These are phyloP conservation scores for Salvia sclarea DNA, from an alignment of 305 asterid species.

Conservation along the genomic window DNA sequence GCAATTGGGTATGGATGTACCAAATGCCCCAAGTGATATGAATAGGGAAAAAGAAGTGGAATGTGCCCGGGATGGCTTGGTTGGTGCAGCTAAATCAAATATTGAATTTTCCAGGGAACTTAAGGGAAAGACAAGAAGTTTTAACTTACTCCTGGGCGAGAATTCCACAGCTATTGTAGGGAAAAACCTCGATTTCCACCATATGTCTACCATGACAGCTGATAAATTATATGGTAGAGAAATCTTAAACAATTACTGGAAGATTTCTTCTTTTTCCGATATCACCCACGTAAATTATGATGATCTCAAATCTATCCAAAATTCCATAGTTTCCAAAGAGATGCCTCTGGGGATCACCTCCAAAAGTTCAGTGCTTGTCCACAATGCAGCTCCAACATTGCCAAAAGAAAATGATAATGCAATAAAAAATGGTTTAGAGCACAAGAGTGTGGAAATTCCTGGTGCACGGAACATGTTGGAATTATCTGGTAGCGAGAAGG, in stretches of 20 bases:
- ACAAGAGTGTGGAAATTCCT: slow-evolving; percentile 38
- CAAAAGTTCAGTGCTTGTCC: slow-evolving; percentile 35
- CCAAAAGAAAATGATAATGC: slow-evolving; percentile 27
- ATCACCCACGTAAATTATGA: slow-evolving; percentile 30
- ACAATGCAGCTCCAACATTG: slow-evolving; percentile 35
- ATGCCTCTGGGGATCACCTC: slow-evolving; percentile 31
- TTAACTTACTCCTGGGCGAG: slow-evolving; percentile 35
- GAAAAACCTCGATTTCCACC: slow-evolving; percentile 32
- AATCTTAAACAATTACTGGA: slow-evolving; percentile 38
- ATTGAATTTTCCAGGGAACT: slow-evolving; percentile 32
- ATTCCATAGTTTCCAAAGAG: slow-evolving; percentile 31
- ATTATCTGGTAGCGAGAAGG: slow-evolving; percentile 28
- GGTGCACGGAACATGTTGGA: slow-evolving; percentile 36
- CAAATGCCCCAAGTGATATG: slow-evolving; percentile 32
- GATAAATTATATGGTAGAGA: slow-evolving; percentile 37
- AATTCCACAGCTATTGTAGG: slow-evolving; percentile 38
- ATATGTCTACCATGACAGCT: slow-evolving; percentile 31
- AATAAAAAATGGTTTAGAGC: slow-evolving; percentile 29
- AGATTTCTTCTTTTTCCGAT: slow-evolving; percentile 33
- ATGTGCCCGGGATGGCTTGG: slow-evolving; percentile 32
- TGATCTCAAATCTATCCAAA: slow-evolving; percentile 32
- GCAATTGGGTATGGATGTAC: slow-evolving; percentile 26
- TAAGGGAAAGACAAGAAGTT: slow-evolving; percentile 36
- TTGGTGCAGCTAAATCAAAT: slow-evolving; percentile 36
- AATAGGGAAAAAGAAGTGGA: slow-evolving; percentile 36